phyloP scores from a whole-genome alignment of 208 protist species.

The Porcisia deanei region DNA sequence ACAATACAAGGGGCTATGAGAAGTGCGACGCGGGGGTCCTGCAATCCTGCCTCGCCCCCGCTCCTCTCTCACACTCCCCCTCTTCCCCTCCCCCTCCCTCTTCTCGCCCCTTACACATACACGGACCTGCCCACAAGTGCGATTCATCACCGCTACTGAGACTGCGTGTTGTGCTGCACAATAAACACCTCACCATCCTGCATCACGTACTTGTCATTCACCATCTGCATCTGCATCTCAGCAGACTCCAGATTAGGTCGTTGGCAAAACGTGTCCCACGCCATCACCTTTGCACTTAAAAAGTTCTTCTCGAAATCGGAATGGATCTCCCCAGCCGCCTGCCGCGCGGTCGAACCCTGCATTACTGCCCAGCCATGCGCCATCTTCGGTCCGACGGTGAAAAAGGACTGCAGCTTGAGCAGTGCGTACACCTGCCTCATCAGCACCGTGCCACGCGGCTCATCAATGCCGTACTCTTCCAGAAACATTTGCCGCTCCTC shows the following conservation, averaged over 20 bases:
- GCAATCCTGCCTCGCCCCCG: background rate
- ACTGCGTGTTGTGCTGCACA: slow-evolving; percentile 67
- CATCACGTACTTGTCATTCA: slow-evolving; percentile 69
- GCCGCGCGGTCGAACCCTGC: slow-evolving; percentile 49
- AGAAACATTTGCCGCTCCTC: slow-evolving; percentile 82
- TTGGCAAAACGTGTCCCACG: slow-evolving; percentile 54
- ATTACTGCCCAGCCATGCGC: slow-evolving; percentile 69
- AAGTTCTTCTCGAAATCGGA: slow-evolving; percentile 85
- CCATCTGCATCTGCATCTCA: slow-evolving; percentile 75
- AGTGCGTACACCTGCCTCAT: slow-evolving; percentile 60
- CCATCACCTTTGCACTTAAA: slow-evolving; percentile 66
- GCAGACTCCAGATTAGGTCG: slow-evolving; percentile 70
- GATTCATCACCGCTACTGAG: background rate
- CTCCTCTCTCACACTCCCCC: background rate
- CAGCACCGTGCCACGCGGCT: slow-evolving; percentile 69
- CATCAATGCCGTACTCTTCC: slow-evolving; percentile 73
- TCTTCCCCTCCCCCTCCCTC: background rate
- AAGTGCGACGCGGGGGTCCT: background rate
- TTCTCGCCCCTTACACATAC: background rate
- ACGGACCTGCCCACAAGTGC: background rate
- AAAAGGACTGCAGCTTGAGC: slow-evolving; percentile 81
- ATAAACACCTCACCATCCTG: slow-evolving; percentile 86
- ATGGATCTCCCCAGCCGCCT: slow-evolving; percentile 85
- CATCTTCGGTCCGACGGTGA: slow-evolving; percentile 88
- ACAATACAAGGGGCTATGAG: background rate